Evolutionary conservation across 2,329 filamentous ascomycete genomes (phyloP), one percentile per base, ranked within the genome.

Genomic region (Colletotrichum limetticola): DNA sequence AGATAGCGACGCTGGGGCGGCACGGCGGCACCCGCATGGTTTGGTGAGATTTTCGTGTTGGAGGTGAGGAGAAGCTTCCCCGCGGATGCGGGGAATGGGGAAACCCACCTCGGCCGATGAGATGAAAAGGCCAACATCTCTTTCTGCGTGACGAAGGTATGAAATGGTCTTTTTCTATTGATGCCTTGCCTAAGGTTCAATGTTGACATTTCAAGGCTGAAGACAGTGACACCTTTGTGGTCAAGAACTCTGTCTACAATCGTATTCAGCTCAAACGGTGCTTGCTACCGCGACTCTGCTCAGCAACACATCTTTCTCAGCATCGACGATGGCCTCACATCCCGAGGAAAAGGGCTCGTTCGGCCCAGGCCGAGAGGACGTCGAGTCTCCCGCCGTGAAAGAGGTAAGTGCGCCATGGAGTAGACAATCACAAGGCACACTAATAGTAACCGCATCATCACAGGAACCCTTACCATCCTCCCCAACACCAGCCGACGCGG

Each of bases 381-480:
- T 72, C 7, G 70, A 72, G 42, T 70, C 70, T 5, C 42, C 59
- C 12, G 30, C n/a, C 9, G 60, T 30, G 16, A 72, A 72, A 56
- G 53, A 71, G 26, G 63, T 66, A 14, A 60, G 46, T 19, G 7
- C 0, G 0, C 11, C 7, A 5, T 6, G 1, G 12, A 42, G 16
- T 11, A 2, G 5, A 42, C 0, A 4, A 22, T 9, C 11, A n/a
- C 26, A 16, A 16, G 1, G 16, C 11, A 7, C 1, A 16, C 1
- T 1, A 2, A 7, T 9, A 24, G 57, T 62, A 24, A 71, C 49
- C 8, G 6, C 12, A 16, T 49, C 42, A 9, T n/a, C 14, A 7
- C 8, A 72, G 70, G 60, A 65, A 22, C 24, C 35, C 16, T 56
- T 26, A 3, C 30, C 62, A 0, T 24, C 46, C 0, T 56, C 53